Conservation (phyloP, 805 yeast species). For the Ogataea pini region DNA sequence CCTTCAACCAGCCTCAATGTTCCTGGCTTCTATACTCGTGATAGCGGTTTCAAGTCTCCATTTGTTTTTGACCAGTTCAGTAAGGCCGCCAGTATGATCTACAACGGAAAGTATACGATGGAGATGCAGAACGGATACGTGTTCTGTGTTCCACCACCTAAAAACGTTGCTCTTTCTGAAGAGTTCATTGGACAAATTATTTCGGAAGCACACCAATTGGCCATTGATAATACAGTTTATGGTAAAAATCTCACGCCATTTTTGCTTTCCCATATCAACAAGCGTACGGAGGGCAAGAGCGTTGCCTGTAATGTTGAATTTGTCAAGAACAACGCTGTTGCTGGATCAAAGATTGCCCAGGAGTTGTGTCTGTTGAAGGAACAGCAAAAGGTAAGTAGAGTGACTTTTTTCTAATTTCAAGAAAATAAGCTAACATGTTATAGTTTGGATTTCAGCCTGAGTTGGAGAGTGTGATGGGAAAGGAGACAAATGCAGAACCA, state of each 20-base stretch:
- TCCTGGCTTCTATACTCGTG: conserved; percentile 82
- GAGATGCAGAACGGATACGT: conserved; percentile 65
- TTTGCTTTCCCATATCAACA: conserved; percentile 62
- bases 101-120: conserved; percentile 47
- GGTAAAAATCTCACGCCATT: conserved; percentile 86
- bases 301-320: conserved; percentile 71
- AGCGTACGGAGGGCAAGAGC: conserved; percentile 67
- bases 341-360: conserved; percentile 68
- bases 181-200: conserved; percentile 56
- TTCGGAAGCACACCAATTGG: conserved; percentile 56
- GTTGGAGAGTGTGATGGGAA: no score
- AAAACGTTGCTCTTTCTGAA: conserved; percentile 55
- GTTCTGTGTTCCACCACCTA: conserved; percentile 83
- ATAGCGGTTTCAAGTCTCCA: conserved; percentile 74
- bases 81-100: conserved; percentile 65
- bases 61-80: conserved; percentile 52
- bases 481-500: no score
- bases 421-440: neutral
- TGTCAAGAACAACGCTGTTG: conserved; percentile 71
- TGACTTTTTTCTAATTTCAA: no score
- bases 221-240: conserved; percentile 48
- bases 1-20: conserved; percentile 52
- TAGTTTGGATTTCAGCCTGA: neutral
- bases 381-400: conserved; percentile 14
- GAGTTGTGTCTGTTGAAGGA: conserved; percentile 44